Conservation (phyloP, 1,284 basidiomycete species). For the Naganishia sp. region DNA sequence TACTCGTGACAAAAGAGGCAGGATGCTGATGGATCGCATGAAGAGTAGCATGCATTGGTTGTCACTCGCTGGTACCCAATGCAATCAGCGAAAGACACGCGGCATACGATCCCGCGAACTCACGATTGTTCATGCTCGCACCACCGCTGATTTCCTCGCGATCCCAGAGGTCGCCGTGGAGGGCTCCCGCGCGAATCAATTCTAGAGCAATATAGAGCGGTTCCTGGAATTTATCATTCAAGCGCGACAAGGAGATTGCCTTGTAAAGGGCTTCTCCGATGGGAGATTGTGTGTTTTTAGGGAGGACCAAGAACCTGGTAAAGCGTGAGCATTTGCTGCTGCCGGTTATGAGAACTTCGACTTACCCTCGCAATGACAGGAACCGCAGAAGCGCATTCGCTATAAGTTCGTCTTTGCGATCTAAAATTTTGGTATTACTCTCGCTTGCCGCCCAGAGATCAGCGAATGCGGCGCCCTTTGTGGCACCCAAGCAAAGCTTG, state of each 20-base stretch:
- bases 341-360: neutral
- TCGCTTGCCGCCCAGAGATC: constrained; percentile 63
- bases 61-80: constrained; percentile 68
- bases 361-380: constrained; percentile 87
- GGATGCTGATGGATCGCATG: constrained; percentile 91
- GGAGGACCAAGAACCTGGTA: constrained; percentile 50
- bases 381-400: constrained; percentile 99
- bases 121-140: constrained; percentile 87
- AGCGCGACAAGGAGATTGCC: constrained; percentile 70
- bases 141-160: constrained; percentile 83
- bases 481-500: constrained; percentile 88
- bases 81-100: neutral
- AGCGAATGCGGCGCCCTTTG: constrained; percentile 74
- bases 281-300: constrained; percentile 83
- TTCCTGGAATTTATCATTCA: constrained; percentile 99
- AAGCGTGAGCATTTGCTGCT: neutral
- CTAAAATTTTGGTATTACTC: constrained; percentile 63
- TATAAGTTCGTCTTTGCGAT: constrained; percentile 98
- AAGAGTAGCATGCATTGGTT: constrained; percentile 89
- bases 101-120: constrained; percentile 37
- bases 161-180: constrained; percentile 91
- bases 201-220: constrained; percentile 90
- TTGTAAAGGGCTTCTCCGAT: constrained; percentile 87
- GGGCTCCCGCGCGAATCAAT: constrained; percentile 87
- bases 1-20: constrained; percentile 90